Evolutionary conservation across 1,139 yeast genomes (phyloP), one percentile per base, ranked within the genome.

Genomic region (Taiozyma sp.): DNA sequence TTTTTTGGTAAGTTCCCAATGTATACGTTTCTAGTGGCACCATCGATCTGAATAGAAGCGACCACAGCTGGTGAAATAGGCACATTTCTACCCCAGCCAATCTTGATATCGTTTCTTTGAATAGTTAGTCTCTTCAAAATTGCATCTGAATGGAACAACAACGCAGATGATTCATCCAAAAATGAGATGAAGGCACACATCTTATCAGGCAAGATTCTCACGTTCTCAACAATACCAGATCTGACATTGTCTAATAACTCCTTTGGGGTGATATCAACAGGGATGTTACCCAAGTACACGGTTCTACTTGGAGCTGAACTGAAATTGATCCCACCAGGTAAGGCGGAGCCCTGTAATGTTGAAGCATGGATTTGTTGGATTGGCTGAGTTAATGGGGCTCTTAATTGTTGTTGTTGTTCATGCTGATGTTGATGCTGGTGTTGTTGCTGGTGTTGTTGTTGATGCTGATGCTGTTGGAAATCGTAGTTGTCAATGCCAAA

Each of bases 1-100:
- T 73, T 72, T 51, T 74, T 77, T 50, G 83, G 85, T 51, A 90
- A 72, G 60, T 81, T 82, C 26, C 96, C 95, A 55, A 93, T 75
- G 65, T 87, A 90, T 21, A 93, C 95, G 62, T 88, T 88, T 69
- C 98, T 79, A 6, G 97, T 88, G 10, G 98, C 98, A 40, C 91
- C 90, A 58, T 89, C 91, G 57, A 86, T 81, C 58, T 84, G 84
- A 47, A 91, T 88, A 22, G 93, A 87, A 52, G 80, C 78, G 56
- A 81, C 72, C 9, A 91, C 88, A 5, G 83, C 77, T 1, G 90
- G 83, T 47, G 84, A 77, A 32, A 89, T 76, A 4, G 85, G 79
- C 4, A 81, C 72, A 45, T 87, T 80, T 57, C 83, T 80, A 28
- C 93, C 93, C 93, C 96, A 88, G 4, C 93, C 90, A 44, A 91